phyloP scores from a whole-genome alignment of 1,284 basidiomycete genomes.

The Blastosporella zonata region DNA sequence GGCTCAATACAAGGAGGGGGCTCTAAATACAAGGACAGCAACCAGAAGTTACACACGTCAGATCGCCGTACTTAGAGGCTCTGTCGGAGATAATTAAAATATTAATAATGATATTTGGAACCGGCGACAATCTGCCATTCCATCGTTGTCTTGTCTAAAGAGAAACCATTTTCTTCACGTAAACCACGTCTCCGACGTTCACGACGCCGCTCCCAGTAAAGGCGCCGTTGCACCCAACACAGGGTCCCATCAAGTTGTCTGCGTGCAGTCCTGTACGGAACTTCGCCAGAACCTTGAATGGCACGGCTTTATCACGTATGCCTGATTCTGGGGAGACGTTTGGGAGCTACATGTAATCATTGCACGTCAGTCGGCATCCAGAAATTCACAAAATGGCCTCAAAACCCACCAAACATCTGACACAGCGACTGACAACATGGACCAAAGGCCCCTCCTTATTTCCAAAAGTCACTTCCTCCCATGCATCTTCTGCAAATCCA shows the following conservation, averaged over 20 bases:
- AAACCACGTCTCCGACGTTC: conserved; percentile 55
- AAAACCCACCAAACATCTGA: conserved; percentile 65
- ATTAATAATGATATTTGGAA: no score
- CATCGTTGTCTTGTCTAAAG: not conserved
- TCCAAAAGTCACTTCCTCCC: conserved; percentile 58
- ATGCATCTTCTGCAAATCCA: conserved; percentile 47
- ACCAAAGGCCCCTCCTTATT: conserved; percentile 38
- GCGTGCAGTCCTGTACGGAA: conserved; percentile 60
- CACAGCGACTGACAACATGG: conserved; percentile 62
- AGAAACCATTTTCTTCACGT: conserved; percentile 39
- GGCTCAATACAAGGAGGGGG: no score
- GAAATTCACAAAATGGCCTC: not conserved
- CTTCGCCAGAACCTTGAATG: conserved; percentile 70
- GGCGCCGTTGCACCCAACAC: conserved; percentile 63
- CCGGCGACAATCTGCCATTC: no score
- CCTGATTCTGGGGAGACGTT: conserved; percentile 67
- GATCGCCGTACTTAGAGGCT: no score
- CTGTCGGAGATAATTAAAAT: no score
- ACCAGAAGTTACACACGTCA: no score
- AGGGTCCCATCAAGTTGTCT: conserved; percentile 44
- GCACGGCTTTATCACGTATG: conserved; percentile 63
- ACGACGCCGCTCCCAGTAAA: conserved; percentile 47
- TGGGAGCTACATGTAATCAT: conserved; percentile 49
- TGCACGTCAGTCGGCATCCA: not conserved
- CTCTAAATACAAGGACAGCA: no score